Base-by-base conservation (phyloP, 768 basidiomycete genomes). In the Panus rudis region DNA sequence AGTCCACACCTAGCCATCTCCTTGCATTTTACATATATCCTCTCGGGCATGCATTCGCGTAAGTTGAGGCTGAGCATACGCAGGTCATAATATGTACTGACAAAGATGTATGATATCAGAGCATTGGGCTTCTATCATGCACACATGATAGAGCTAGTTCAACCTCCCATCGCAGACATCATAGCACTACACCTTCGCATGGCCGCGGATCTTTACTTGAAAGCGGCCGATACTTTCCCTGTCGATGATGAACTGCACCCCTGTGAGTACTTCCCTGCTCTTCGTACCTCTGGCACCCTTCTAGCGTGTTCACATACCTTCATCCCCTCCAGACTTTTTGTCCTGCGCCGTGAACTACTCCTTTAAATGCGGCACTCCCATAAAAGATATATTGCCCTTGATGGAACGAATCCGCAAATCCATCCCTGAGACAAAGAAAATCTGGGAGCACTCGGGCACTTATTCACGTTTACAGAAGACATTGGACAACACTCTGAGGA, bases 401-500 rank as follows among this genome's bases (percentile, higher is more conserved):
- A 25, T 52, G 39, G 22, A 51, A 37, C 40, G 32, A 23, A 41
- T 54, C 14, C 39, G 46, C 12, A 26, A 42, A 12, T 24, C 34
- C 1, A 40, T 53, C 12, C 52, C 54, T 7, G 16, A 43, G 23
- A 38, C 44, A 33, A 50, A 28, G 37, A 32, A 24, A 22, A 46
- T 53, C 24, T 57, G 55, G 55, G 51, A 49, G 19, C 34, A 49
- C 41, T 50, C 52, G 16, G 7, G n/a, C n/a, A n/a, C n/a, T n/a
- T n/a, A n/a, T n/a, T n/a, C n/a, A n/a, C n/a, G n/a, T n/a, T n/a
- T n/a, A n/a, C n/a, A n/a, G n/a, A n/a, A n/a, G n/a, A n/a, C n/a
- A n/a, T n/a, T n/a, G n/a, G n/a, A n/a, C n/a, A n/a, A n/a, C n/a
- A n/a, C n/a, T n/a, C n/a, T n/a, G n/a, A n/a, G n/a, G n/a, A n/a